Evolutionary conservation across 495 filamentous ascomycete species (phyloP).

Genomic region (Lasiosphaeria miniovina): DNA sequence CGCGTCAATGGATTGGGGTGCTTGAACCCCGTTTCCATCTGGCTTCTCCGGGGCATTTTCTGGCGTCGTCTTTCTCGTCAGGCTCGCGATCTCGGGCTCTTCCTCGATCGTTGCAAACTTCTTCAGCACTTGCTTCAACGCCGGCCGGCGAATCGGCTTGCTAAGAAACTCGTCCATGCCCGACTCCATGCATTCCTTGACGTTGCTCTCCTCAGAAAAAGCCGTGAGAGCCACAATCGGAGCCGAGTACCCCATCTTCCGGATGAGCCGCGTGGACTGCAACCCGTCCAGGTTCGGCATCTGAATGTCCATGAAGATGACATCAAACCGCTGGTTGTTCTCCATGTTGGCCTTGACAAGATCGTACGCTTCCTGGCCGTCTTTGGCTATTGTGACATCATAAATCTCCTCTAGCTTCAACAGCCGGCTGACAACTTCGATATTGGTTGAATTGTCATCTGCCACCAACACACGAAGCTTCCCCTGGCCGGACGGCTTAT

Average conservation of each 20-base stretch:
- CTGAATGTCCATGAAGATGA: conserved; percentile 94
- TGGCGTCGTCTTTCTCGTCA: conserved; percentile 30
- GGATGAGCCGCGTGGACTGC: conserved; percentile 81
- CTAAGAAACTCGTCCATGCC: conserved; percentile 70
- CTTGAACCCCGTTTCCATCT: conserved; percentile 9
- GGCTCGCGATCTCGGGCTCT: conserved; percentile 45
- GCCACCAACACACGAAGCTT: conserved; percentile 85
- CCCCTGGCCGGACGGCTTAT: conserved; percentile 48
- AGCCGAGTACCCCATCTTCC: conserved; percentile 79
- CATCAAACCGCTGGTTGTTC: conserved; percentile 64
- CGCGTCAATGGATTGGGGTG: conserved; percentile 13
- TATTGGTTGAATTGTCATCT: conserved; percentile 93
- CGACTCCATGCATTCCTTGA: conserved; percentile 76
- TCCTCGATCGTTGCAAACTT: conserved; percentile 56
- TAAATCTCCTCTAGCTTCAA: conserved; percentile 55
- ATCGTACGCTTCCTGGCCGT: conserved; percentile 87
- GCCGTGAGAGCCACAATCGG: conserved; percentile 91
- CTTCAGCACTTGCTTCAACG: conserved; percentile 80
- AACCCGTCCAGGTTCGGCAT: conserved; percentile 94
- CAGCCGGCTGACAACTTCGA: conserved; percentile 74
- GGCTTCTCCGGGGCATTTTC: conserved; percentile 25
- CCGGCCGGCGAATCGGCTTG: conserved; percentile 82
- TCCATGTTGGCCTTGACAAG: conserved; percentile 80
- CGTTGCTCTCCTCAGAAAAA: conserved; percentile 85
- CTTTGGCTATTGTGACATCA: conserved; percentile 76